These are phyloP conservation scores for Cystobasidium pallidum DNA, from an alignment of 1,284 basidiomycete genomes.

Conservation along the genomic window DNA sequence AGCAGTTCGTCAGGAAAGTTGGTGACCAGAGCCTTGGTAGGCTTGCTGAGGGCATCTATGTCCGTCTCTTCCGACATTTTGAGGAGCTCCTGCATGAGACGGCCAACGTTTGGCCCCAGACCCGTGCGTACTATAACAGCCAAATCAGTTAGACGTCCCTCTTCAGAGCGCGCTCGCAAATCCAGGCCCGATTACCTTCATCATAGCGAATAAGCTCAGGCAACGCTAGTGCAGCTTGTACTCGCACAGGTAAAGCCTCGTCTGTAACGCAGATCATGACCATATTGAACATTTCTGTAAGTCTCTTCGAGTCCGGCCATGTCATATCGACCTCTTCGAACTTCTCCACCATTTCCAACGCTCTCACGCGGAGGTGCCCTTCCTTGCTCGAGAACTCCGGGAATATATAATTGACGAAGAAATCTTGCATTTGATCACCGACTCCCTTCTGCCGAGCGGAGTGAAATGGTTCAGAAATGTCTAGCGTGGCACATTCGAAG, in stretches of 20 bases:
- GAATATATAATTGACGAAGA: slow-evolving; percentile 71
- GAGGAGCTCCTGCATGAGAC: slow-evolving; percentile 85
- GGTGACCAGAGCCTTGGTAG: slow-evolving; percentile 84
- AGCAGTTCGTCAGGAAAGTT: slow-evolving; percentile 80
- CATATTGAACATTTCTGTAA: slow-evolving; percentile 38
- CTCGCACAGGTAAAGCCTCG: slow-evolving; percentile 69
- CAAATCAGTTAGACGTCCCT: background rate
- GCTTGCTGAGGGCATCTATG: slow-evolving; percentile 76
- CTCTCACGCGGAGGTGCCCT: slow-evolving; percentile 73
- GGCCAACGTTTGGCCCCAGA: slow-evolving; percentile 77
- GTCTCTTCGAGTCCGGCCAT: slow-evolving; percentile 61
- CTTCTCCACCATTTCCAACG: slow-evolving; percentile 75
- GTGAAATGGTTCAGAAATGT: background rate
- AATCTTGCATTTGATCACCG: slow-evolving; percentile 72
- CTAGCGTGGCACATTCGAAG: background rate
- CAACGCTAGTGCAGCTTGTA: slow-evolving; percentile 78
- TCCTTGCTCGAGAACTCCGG: slow-evolving; percentile 69
- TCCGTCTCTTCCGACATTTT: slow-evolving; percentile 88
- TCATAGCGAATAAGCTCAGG: slow-evolving; percentile 72
- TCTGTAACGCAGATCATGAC: slow-evolving; percentile 43
- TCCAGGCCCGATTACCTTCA: slow-evolving; percentile 42
- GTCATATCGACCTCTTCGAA: slow-evolving; percentile 68
- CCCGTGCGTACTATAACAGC: slow-evolving; percentile 72
- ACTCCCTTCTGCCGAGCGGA: slow-evolving; percentile 64
- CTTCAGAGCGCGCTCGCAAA: background rate